phyloP scores from a whole-genome alignment of 2,329 filamentous ascomycete species.

The Hypoxylon sp. region DNA sequence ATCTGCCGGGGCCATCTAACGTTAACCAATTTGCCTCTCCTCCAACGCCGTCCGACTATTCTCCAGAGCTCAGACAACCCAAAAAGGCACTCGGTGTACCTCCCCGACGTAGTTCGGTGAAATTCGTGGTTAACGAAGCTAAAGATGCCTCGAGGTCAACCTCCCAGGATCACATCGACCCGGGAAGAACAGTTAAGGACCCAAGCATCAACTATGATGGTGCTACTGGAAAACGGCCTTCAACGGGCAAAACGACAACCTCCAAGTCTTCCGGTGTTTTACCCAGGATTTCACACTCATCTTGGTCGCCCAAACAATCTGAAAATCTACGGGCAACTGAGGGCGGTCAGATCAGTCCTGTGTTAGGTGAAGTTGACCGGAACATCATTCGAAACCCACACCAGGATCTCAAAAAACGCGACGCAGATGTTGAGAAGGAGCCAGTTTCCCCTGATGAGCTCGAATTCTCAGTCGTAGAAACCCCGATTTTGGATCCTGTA shows the following conservation, averaged over 20 bases:
- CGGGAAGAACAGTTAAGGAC: constrained; percentile 28
- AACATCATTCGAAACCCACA: constrained; percentile 51
- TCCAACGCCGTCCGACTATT: constrained; percentile 37
- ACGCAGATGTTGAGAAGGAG: constrained; percentile 32
- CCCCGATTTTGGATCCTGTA: constrained; percentile 53
- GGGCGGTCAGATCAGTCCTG: constrained; percentile 21
- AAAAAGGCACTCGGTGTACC: constrained; percentile 20
- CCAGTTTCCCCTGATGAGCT: constrained; percentile 46
- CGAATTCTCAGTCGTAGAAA: constrained; percentile 52
- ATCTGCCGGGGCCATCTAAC: constrained; percentile 24
- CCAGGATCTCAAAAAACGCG: constrained; percentile 40
- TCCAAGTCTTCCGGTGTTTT: constrained; percentile 10
- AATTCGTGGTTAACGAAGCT: constrained; percentile 43
- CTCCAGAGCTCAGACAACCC: constrained; percentile 35
- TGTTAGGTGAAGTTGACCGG: constrained; percentile 49
- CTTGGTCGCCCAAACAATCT: constrained; percentile 21
- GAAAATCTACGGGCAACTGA: constrained; percentile 36
- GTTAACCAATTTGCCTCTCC: constrained; percentile 38
- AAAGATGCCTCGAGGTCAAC: constrained; percentile 26
- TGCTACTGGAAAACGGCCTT: constrained; percentile 29
- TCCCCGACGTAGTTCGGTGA: constrained; percentile 31
- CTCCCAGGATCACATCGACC: constrained; percentile 33
- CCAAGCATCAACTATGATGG: constrained; percentile 41
- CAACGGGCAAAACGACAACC: not conserved
- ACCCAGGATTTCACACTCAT: constrained; percentile 13